A percentile compares a stretch with the other conserved stretches of the same genome.
Conservation (phyloP, 257 asterid species). For the Linderniella brevidens region DNA sequence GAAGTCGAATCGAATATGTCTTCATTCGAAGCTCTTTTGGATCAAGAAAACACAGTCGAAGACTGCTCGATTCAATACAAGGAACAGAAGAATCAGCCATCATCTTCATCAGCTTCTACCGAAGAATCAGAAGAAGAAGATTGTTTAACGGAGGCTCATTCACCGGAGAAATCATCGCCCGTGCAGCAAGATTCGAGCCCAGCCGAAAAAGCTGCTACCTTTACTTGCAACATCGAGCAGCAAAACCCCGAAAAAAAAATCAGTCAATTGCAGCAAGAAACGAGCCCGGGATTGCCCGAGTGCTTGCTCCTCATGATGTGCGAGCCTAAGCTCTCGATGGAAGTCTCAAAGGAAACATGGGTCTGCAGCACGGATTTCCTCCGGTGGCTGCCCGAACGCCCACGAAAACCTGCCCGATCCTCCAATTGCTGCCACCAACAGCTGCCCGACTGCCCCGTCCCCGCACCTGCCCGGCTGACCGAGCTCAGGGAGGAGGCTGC, state of each 20-base stretch:
- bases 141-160: too few relatives aligned
- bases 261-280: conserved; percentile 7
- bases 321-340: conserved; percentile 74
- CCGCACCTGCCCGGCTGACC: conserved; percentile 10
- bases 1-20: conserved; percentile 36
- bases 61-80: conserved; percentile 18
- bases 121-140: conserved; percentile 2
- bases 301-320: conserved; percentile 68
- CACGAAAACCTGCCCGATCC: conserved; percentile 15
- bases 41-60: conserved; percentile 19
- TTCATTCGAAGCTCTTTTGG: conserved; percentile 32
- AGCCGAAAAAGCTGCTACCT: too few relatives aligned
- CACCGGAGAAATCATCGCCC: too few relatives aligned
- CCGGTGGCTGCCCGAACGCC: conserved; percentile 61
- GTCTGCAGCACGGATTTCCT: conserved; percentile 70
- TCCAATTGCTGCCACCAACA: conserved; percentile 15
- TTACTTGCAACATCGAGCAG: conserved; percentile 3
- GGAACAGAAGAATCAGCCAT: conserved; percentile 8
- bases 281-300: conserved; percentile 31
- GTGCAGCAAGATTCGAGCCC: too few relatives aligned
- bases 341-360: conserved; percentile 90
- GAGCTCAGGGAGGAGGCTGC: conserved; percentile 24
- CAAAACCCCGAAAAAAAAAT: not conserved
- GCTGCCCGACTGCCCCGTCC: conserved; percentile 19
- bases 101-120: conserved; percentile 19